Conservation (phyloP, 495 filamentous ascomycete genomes). For the Cairneyella variabilis region DNA sequence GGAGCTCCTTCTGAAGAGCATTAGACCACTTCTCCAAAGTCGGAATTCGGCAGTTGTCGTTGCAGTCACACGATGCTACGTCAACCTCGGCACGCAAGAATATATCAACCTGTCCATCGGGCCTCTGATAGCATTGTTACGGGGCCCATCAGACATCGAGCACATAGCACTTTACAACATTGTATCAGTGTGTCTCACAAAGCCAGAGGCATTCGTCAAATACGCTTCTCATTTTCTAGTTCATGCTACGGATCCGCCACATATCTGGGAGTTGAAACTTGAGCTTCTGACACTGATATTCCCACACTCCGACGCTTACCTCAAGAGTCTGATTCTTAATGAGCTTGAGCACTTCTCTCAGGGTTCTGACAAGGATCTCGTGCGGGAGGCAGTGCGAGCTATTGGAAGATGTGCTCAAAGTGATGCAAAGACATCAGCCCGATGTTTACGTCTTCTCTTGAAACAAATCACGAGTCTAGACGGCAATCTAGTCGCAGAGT, state of each 20-base stretch:
- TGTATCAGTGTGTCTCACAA: constrained; percentile 73
- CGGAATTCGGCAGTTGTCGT: constrained; percentile 92
- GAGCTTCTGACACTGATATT: constrained; percentile 88
- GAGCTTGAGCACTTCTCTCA: constrained; percentile 91
- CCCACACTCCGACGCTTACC: constrained; percentile 67
- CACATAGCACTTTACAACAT: constrained; percentile 91
- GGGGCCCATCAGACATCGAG: constrained; percentile 80
- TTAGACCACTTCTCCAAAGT: constrained; percentile 80
- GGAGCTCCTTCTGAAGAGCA: constrained; percentile 73
- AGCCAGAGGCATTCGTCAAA: constrained; percentile 72
- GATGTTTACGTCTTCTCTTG: constrained; percentile 79
- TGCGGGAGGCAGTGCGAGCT: constrained; percentile 83
- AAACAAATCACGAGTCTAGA: constrained; percentile 80
- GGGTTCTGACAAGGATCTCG: constrained; percentile 67
- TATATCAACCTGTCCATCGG: constrained; percentile 71
- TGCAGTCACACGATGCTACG: constrained; percentile 79
- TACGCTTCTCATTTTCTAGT: constrained; percentile 87
- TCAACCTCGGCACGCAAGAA: constrained; percentile 71
- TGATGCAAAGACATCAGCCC: constrained; percentile 60
- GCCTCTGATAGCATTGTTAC: constrained; percentile 78
- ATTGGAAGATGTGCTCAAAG: constrained; percentile 90
- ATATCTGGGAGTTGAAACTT: constrained; percentile 85
- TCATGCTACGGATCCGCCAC: constrained; percentile 71
- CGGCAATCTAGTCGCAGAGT: constrained; percentile 83
- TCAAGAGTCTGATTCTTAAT: constrained; percentile 80